Percentiles rank a stretch among this genome's conserved stretches.
These are phyloP conservation scores for Penicillium corylophilum DNA, from an alignment of 2,329 filamentous ascomycete species.

Conservation along the genomic window DNA sequence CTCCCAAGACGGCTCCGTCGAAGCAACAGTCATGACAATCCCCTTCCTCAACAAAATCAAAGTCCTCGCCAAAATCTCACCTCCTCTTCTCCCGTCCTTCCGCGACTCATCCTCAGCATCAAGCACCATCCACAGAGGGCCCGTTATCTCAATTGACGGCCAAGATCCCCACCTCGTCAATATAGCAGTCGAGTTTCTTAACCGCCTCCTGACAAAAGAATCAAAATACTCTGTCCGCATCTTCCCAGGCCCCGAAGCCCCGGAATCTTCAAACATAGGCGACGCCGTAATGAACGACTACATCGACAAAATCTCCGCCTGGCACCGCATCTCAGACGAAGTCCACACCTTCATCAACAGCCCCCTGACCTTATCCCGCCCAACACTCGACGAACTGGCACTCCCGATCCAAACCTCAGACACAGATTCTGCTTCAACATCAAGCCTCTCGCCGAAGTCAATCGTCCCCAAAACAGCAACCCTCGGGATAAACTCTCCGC, in stretches of 20 bases:
- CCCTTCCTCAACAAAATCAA: conserved; percentile 73
- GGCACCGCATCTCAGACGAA: conserved; percentile 73
- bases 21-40: conserved; percentile 73
- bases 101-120: conserved; percentile 17
- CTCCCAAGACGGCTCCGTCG: conserved; percentile 50
- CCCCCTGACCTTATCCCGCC: no score
- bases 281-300: conserved; percentile 58
- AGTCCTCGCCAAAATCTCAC: conserved; percentile 72
- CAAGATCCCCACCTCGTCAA: conserved; percentile 62
- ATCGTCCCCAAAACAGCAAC: conserved; percentile 32
- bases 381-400: no score
- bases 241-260: conserved; percentile 47
- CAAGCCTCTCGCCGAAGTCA: conserved; percentile 31
- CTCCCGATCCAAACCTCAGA: not conserved
- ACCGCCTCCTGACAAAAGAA: conserved; percentile 52
- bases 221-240: conserved; percentile 52
- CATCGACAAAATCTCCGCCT: conserved; percentile 65
- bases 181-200: conserved; percentile 65
- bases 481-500: conserved; percentile 32
- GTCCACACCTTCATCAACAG: conserved; percentile 64
- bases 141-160: conserved; percentile 81
- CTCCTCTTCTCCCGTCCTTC: conserved; percentile 54
- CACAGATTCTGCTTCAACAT: not conserved
- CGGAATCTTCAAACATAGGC: conserved; percentile 34
- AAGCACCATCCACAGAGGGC: conserved; percentile 58